These are phyloP conservation scores for Sutorius eximius DNA, from an alignment of 1,284 basidiomycete genomes.

Conservation along the genomic window DNA sequence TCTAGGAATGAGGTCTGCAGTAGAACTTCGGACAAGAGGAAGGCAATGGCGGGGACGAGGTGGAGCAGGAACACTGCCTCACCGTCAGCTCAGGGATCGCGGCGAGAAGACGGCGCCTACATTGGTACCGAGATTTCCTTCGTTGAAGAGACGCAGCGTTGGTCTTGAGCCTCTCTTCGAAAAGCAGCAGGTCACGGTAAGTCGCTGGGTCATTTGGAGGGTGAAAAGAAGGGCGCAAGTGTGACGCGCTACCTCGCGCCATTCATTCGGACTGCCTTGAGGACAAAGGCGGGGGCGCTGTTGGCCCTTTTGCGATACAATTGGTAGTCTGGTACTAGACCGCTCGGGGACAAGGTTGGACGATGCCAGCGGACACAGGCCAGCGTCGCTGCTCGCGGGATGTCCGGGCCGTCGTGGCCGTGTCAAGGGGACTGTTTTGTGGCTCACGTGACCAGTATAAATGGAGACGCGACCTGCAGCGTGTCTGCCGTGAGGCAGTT, in stretches of 20 bases:
- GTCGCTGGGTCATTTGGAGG: constrained; percentile 57
- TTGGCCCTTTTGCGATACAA: background rate
- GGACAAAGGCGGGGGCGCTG: background rate
- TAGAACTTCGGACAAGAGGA: constrained; percentile 74
- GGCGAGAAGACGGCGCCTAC: constrained; percentile 45
- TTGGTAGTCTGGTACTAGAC: background rate
- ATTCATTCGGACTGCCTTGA: constrained; percentile 20
- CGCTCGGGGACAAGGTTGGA: background rate
- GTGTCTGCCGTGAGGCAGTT: constrained; percentile 27
- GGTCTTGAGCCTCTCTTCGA: constrained; percentile 95
- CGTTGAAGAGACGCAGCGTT: constrained; percentile 82
- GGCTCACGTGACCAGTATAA: constrained; percentile 30
- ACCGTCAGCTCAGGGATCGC: constrained; percentile 11
- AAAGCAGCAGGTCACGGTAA: constrained; percentile 87
- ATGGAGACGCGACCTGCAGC: constrained; percentile 28
- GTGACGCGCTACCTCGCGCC: constrained; percentile 39
- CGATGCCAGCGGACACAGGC: background rate
- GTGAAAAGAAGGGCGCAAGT: constrained; percentile 29
- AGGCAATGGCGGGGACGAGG: constrained; percentile 65
- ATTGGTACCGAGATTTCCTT: constrained; percentile 84
- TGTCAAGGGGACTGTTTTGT: background rate
- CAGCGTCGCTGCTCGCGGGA: background rate
- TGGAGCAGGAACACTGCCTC: constrained; percentile 72
- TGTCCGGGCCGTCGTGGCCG: constrained; percentile 6
- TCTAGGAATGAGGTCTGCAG: constrained; percentile 66